phyloP scores from a whole-genome alignment of 1,284 basidiomycete species.

The Leccinum pachyderme region DNA sequence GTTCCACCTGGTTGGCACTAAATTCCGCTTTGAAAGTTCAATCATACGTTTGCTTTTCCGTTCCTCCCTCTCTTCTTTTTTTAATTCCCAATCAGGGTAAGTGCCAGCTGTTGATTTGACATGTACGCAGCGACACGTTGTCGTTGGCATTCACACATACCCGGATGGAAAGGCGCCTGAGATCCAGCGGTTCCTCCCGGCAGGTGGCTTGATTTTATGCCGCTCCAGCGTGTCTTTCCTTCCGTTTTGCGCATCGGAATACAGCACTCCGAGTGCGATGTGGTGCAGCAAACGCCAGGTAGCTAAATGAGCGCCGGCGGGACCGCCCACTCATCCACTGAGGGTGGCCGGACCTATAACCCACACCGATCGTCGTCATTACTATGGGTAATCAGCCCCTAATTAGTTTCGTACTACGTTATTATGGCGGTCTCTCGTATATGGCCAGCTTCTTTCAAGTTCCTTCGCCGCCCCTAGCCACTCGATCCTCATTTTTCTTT shows the following conservation, averaged over 20 bases:
- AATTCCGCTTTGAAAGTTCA: constrained; percentile 9
- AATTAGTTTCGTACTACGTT: constrained; percentile 5
- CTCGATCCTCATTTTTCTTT: constrained; percentile 35
- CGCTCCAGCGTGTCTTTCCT: not conserved
- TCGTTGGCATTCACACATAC: not conserved
- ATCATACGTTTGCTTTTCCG: not conserved
- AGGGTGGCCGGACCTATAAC: not conserved
- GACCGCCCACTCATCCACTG: not conserved
- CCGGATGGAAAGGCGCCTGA: constrained; percentile 5
- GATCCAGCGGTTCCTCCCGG: not conserved
- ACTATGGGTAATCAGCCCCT: constrained; percentile 5
- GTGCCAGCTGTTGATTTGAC: constrained; percentile 20
- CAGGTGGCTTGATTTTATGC: constrained; percentile 5
- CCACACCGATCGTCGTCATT: not conserved
- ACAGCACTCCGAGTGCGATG: constrained; percentile 8
- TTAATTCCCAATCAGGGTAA: constrained; percentile 4
- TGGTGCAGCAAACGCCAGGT: constrained; percentile 8
- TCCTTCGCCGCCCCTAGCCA: constrained; percentile 32
- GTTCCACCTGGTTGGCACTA: constrained; percentile 1
- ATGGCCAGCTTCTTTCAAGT: constrained; percentile 20
- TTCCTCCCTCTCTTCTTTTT: not conserved
- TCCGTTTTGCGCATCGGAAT: constrained; percentile 8
- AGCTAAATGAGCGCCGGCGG: constrained; percentile 9
- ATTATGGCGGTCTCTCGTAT: constrained; percentile 19
- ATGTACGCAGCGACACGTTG: constrained; percentile 27